A percentile compares a stretch with the other conserved stretches of the same genome.
phyloP scores from a whole-genome alignment of 2,329 filamentous ascomycete species.

The Amauroascus niger region DNA sequence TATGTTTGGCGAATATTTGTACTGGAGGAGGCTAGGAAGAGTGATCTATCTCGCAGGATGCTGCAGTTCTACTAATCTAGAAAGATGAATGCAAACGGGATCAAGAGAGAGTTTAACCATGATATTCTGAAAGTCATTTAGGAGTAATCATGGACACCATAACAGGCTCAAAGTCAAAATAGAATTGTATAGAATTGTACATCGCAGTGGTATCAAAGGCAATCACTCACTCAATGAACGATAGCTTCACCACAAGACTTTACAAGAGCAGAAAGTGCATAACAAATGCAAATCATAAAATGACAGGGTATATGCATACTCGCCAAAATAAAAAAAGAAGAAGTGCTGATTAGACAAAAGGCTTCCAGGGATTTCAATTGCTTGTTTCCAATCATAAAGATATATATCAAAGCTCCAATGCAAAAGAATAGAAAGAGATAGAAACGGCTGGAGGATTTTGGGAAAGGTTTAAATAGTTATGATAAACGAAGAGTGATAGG shows the following conservation, averaged over 20 bases:
- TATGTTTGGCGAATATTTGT: too few species aligned
- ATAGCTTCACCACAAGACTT: not conserved
- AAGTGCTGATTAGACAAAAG: not conserved
- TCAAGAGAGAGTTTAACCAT: too few species aligned
- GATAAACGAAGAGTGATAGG: too few species aligned
- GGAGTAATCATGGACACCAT: too few species aligned
- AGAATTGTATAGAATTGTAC: too few species aligned
- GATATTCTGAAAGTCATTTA: too few species aligned
- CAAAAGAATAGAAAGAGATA: not conserved
- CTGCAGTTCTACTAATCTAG: too few species aligned
- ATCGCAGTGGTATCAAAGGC: not conserved
- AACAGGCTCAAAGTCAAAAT: too few species aligned
- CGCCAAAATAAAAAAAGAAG: not conserved
- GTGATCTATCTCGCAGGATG: too few species aligned
- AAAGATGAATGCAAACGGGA: too few species aligned
- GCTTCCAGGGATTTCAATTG: not conserved
- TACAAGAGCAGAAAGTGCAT: not conserved
- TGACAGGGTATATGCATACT: not conserved
- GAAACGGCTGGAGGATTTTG: not conserved
- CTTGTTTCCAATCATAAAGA: not conserved
- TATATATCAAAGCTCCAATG: not conserved
- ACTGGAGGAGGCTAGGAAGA: too few species aligned
- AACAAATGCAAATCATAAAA: not conserved
- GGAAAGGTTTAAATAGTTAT: not conserved
- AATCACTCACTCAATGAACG: not conserved